Conservation (phyloP, 768 basidiomycete genomes). For the Thelephora ganbajun region DNA sequence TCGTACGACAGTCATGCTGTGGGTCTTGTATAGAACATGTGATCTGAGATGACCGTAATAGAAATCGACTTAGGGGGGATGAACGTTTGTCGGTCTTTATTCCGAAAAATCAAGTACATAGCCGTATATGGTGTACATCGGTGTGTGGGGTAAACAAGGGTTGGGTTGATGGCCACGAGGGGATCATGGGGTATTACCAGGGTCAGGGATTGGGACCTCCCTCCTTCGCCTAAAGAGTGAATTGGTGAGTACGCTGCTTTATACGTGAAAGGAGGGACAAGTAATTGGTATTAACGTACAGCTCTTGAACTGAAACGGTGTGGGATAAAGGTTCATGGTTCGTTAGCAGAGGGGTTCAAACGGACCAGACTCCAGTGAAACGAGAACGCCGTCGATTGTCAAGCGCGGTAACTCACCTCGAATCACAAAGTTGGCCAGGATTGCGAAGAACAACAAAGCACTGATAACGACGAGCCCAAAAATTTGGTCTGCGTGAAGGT, state of each 20-base stretch:
- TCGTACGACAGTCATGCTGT: too few relatives aligned
- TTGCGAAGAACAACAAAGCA: slow-evolving; percentile 69
- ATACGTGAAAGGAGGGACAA: not conserved
- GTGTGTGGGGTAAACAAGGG: not conserved
- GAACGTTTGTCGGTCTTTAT: too few relatives aligned
- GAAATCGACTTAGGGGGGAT: too few relatives aligned
- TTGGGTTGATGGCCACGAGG: not conserved
- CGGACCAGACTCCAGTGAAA: not conserved
- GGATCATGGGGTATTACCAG: not conserved
- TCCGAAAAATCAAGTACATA: too few relatives aligned
- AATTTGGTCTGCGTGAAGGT: slow-evolving; percentile 45
- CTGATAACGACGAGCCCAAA: slow-evolving; percentile 77
- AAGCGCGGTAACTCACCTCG: slow-evolving; percentile 40
- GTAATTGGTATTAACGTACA: slow-evolving; percentile 4
- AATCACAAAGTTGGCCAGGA: slow-evolving; percentile 79
- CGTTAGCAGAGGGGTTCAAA: too few relatives aligned
- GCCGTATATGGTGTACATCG: too few relatives aligned
- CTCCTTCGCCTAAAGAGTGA: slow-evolving; percentile 5
- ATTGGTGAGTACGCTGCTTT: not conserved
- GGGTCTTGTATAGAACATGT: too few relatives aligned
- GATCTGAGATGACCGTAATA: too few relatives aligned
- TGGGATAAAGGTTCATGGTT: not conserved
- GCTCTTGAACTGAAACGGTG: slow-evolving; percentile 6
- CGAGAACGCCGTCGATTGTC: not conserved
- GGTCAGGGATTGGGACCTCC: slow-evolving; percentile 7